Base-by-base conservation (phyloP, 225 moss, liverwort and hornwort species). In the Anthoceros angustus region DNA sequence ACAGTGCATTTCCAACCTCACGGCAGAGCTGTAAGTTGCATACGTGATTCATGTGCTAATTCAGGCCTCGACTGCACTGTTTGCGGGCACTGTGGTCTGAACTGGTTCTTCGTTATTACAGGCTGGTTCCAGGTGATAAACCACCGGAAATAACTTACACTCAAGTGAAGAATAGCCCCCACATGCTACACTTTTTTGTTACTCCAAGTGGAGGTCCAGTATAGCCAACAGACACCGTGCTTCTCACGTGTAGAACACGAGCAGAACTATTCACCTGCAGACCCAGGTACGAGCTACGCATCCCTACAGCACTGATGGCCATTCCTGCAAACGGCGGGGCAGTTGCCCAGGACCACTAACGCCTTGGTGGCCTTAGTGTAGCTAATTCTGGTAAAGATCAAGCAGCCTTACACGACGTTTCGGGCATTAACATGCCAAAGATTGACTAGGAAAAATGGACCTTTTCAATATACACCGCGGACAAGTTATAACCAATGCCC, bases 21-120 rank as follows among this genome's bases (percentile, higher is more conserved):
- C 76, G 63, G 67, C 74, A 70, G 81, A 82, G 40, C 63, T 82
- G 77, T 80, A 65, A 74, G 74, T 63, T 60, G 46, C 39, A 6
- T 12, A 12, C 14, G 18, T 48, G 18, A 48, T 18, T 12, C 18
- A 6, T 48, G 46, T 6, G 46, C 12, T 18, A 48, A 48, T 48
- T 48, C 2, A n/a, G n/a, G n/a, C n/a, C n/a, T n/a, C 5, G 12
- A 18, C 12, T 48, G 3, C 12, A 12, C 18, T 48, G 46, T 48
- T 5, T 48, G 2, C 5, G n/a, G 14, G 23, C 55, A 15, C 7
- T 55, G 7, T 55, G 55, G 23, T 9, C 18, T 7, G 7, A 9
- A 55, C 16, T 32, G 32, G 32, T 32, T 32, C 55, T 15, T 55
- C 14, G n/a, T 15, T 9, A 5, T 20, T 55, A 15, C 55, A 55